Conservation (phyloP, 495 filamentous ascomycete genomes). For the Penicillium psychrofluorescens region DNA sequence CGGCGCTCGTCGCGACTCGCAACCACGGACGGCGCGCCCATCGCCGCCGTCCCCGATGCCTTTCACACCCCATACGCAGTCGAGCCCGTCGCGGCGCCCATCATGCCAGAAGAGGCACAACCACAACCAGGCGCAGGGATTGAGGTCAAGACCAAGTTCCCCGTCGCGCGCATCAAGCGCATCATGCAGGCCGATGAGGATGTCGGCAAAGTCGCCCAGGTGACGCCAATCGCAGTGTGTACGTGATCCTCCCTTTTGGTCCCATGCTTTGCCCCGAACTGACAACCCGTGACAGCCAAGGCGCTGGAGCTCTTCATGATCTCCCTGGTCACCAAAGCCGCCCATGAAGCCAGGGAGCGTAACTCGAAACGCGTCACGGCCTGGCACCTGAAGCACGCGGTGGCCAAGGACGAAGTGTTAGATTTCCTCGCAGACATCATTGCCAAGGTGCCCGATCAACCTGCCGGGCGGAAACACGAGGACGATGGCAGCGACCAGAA, state of each 20-base stretch:
- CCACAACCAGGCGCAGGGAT: constrained; percentile 37
- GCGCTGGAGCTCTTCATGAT: constrained; percentile 98
- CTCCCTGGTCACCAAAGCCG: constrained; percentile 76
- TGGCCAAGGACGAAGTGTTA: constrained; percentile 77
- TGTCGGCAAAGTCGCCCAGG: constrained; percentile 96
- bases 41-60: neutral
- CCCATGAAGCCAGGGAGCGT: constrained; percentile 70
- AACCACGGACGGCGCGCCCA: constrained; percentile 24
- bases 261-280: no score
- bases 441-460: constrained; percentile 70
- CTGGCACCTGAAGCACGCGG: constrained; percentile 82
- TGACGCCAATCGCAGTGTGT: constrained; percentile 90
- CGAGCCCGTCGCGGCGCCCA: constrained; percentile 25
- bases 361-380: constrained; percentile 85
- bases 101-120: constrained; percentile 20
- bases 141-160: constrained; percentile 90
- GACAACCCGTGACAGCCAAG: constrained; percentile 46
- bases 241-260: constrained; percentile 24
- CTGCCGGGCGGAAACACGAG: constrained; percentile 47
- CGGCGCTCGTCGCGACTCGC: constrained; percentile 37
- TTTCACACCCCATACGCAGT: no score
- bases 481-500: constrained; percentile 44
- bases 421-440: constrained; percentile 94
- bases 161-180: constrained; percentile 94
- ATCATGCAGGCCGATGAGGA: constrained; percentile 99